Conservation (phyloP, 2,329 filamentous ascomycete genomes). For the Rhynchosporium agropyri region DNA sequence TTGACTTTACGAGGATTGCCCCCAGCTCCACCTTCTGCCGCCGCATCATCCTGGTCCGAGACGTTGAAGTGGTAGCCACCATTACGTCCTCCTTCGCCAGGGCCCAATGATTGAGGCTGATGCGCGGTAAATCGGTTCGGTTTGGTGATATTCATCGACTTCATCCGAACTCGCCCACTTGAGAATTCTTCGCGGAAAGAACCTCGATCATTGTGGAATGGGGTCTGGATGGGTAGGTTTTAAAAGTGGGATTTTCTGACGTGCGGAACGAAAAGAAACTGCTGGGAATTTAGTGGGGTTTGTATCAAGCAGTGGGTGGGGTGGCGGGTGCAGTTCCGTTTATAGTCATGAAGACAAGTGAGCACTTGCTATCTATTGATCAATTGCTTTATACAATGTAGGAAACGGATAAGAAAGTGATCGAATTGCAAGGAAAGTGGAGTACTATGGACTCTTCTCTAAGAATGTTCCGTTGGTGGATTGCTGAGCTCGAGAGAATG, state of each 20-base stretch:
- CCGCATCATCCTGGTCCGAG: slow-evolving; percentile 26
- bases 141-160: slow-evolving; percentile 25
- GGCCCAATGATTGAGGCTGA: slow-evolving; percentile 13
- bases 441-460: no score
- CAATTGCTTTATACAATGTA: no score
- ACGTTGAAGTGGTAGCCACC: slow-evolving; percentile 22
- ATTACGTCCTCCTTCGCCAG: not conserved
- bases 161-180: slow-evolving; percentile 15
- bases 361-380: no score
- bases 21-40: slow-evolving; percentile 20
- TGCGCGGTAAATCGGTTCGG: slow-evolving; percentile 4
- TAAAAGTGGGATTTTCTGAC: slow-evolving; percentile 24
- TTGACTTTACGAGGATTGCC: not conserved
- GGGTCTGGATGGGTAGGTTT: slow-evolving; percentile 5
- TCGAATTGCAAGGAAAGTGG: no score
- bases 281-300: slow-evolving; percentile 20
- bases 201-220: slow-evolving; percentile 15
- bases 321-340: slow-evolving; percentile 1
- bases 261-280: slow-evolving; percentile 19
- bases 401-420: no score
- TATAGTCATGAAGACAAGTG: no score
- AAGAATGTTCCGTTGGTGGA: no score
- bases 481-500: no score
- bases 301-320: no score
- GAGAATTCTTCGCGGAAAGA: slow-evolving; percentile 6